Evolutionary conservation across 768 basidiomycete species (phyloP), one percentile per base, ranked within the genome.

Genomic region (Baorangia bicolor): DNA sequence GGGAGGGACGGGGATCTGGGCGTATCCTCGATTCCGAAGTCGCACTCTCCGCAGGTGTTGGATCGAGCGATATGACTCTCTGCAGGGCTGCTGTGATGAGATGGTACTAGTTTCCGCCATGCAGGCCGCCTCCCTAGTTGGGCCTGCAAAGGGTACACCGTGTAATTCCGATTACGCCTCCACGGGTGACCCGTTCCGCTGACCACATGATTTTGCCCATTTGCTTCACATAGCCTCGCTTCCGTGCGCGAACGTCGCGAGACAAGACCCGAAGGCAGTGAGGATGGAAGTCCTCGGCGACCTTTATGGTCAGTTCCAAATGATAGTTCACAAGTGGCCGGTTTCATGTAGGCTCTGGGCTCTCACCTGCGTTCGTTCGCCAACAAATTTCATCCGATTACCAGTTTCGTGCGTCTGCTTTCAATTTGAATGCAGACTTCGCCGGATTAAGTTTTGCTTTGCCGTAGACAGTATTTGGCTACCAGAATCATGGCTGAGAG

Each of bases 131-230:
- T 53, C 56, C 44, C 49, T 31, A 25, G 52, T 35, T 49, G 6
- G 53, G 35, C 18, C 40, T 45, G 21, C 53, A 51, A 39, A 42
- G 40, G 44, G 3, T 30, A 51, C 49, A 47, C 61, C 69, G 62
- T 69, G 69, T 67, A 67, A 41, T 58, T 61, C 61, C 66, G 60
- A 49, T 45, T 7, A 46, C 28, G 28, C 60, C 59, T 50, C 57
- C 56, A 56, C 51, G 51, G 46, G 39, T 13, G 49, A 40, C 21
- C 21, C n/a, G 38, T 31, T 34, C 51, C 45, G 28, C 49, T 54
- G 52, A 43, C 43, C 55, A 55, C 58, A 61, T 49, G 48, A 58
- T 58, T 51, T 55, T 46, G 56, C 23, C 53, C 40, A 20, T 47
- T 56, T 18, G 38, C 59, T 60, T 59, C 59, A 58, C 57, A 61